Percentiles rank a stretch among this genome's conserved stretches.
These are phyloP conservation scores for Dichomitus squalens DNA, from an alignment of 1,284 basidiomycete genomes.

Conservation along the genomic window DNA sequence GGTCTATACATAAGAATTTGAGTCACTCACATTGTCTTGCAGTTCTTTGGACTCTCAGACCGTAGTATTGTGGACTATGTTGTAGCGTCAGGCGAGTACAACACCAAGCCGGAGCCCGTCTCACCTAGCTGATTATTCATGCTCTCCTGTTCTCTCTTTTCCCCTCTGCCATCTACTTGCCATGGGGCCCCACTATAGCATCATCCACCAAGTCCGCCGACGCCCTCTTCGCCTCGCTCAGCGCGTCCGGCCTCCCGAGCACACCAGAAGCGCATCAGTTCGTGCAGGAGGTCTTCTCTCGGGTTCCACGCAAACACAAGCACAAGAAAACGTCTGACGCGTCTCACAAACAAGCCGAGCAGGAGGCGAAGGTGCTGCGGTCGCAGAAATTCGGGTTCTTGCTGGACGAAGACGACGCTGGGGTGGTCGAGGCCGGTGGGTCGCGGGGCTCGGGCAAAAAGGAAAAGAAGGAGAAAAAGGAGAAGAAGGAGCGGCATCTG, in stretches of 20 bases:
- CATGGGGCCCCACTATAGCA: constrained; percentile 46
- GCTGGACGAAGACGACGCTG: constrained; percentile 68
- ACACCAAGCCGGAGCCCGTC: constrained; percentile 16
- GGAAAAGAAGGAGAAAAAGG: constrained; percentile 52
- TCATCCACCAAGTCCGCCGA: constrained; percentile 82
- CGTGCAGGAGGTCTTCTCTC: constrained; percentile 74
- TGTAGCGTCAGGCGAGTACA: constrained; percentile 73
- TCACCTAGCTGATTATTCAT: neutral
- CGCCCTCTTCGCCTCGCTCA: constrained; percentile 74
- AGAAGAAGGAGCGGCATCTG: constrained; percentile 63
- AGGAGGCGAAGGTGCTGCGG: constrained; percentile 70
- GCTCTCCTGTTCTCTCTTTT: neutral
- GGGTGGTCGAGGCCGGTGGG: constrained; percentile 41
- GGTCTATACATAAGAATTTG: neutral
- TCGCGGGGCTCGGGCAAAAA: constrained; percentile 33
- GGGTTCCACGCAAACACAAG: constrained; percentile 75
- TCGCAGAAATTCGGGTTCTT: constrained; percentile 80
- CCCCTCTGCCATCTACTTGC: neutral
- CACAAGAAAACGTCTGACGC: constrained; percentile 60
- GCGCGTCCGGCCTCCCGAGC: constrained; percentile 79
- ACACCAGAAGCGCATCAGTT: constrained; percentile 81
- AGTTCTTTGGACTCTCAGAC: constrained; percentile 86
- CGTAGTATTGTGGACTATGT: constrained; percentile 85
- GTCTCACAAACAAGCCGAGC: constrained; percentile 65
- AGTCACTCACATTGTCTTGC: constrained; percentile 4